Conservation (phyloP, 2,329 filamentous ascomycete species). For the Diplodia corticola region DNA sequence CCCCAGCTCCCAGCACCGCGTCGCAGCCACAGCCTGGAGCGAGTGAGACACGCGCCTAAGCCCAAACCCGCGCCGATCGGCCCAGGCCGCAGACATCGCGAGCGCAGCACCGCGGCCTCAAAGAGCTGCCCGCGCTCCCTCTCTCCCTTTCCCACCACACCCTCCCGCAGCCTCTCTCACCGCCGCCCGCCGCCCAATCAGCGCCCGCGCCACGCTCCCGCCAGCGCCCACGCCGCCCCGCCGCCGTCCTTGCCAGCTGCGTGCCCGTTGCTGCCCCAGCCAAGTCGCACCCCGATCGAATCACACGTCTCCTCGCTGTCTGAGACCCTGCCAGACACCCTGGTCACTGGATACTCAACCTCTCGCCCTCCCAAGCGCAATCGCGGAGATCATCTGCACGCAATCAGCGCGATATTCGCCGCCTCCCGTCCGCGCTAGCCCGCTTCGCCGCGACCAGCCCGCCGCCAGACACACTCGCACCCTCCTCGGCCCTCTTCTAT, state of each 20-base stretch:
- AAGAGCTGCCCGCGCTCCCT: conserved; percentile 17
- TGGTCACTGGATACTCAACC: conserved; percentile 34
- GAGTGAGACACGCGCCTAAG: conserved; percentile 19
- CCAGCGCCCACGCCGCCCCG: conserved; percentile 25
- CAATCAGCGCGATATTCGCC: conserved; percentile 40
- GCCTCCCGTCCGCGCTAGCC: conserved; percentile 22
- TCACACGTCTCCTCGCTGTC: conserved; percentile 40
- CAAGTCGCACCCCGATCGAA: conserved; percentile 27
- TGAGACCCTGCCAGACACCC: conserved; percentile 28
- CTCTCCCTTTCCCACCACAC: conserved; percentile 20
- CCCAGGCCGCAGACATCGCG: conserved; percentile 17
- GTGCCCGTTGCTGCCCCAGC: conserved; percentile 21
- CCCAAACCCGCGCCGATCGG: conserved; percentile 17
- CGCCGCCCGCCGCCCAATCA: conserved; percentile 32
- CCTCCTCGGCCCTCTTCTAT: conserved; percentile 16
- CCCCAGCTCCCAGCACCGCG: background rate
- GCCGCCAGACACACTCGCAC: conserved; percentile 14
- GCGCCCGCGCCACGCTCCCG: conserved; percentile 24
- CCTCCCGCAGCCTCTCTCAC: conserved; percentile 23
- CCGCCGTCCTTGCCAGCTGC: conserved; percentile 24
- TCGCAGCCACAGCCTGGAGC: conserved; percentile 9
- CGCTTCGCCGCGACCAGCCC: conserved; percentile 14
- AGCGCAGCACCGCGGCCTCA: background rate
- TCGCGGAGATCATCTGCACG: conserved; percentile 52
- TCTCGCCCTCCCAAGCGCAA: conserved; percentile 24